phyloP scores from a whole-genome alignment of 139 green algal species.

The Auxenochlorella pyrenoidosa region DNA sequence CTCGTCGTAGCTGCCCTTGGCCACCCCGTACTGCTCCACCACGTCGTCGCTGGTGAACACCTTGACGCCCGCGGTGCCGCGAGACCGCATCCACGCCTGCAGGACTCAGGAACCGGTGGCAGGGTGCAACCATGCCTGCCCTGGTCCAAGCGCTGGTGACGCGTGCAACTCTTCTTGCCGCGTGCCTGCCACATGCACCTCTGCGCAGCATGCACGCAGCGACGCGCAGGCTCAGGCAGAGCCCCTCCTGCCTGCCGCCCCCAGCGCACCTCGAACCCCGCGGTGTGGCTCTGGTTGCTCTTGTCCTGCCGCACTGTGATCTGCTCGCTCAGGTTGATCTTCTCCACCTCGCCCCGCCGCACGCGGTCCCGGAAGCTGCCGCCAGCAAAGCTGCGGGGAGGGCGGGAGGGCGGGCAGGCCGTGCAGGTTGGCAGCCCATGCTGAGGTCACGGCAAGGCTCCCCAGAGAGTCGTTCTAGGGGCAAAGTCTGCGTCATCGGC shows the following conservation, averaged over 20 bases:
- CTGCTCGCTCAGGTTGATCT: slow-evolving; percentile 70
- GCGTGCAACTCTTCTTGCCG: too few species aligned
- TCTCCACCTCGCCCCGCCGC: slow-evolving; percentile 36
- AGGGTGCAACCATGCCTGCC: too few species aligned
- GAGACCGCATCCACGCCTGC: slow-evolving; percentile 84
- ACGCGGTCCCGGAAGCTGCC: slow-evolving; percentile 50
- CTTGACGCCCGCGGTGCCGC: slow-evolving; percentile 54
- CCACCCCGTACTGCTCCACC: slow-evolving; percentile 76
- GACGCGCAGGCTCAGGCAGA: too few species aligned
- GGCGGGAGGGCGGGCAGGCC: not conserved
- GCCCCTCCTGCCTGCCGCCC: too few species aligned
- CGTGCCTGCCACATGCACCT: too few species aligned
- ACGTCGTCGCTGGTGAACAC: slow-evolving; percentile 79
- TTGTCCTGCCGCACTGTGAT: slow-evolving; percentile 65
- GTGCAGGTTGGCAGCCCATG: too few species aligned
- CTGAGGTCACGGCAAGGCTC: too few species aligned
- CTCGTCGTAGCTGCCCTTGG: slow-evolving; percentile 73
- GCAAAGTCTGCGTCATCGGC: too few species aligned
- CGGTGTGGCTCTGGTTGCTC: slow-evolving; percentile 67
- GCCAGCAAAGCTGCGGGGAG: slow-evolving; percentile 25
- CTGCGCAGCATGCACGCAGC: too few species aligned
- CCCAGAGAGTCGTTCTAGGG: too few species aligned
- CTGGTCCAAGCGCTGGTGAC: too few species aligned
- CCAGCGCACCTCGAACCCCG: slow-evolving; percentile 74
- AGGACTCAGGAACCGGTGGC: not conserved